Evolutionary conservation across 805 yeast species (phyloP), one percentile per base, ranked within the genome.

Genomic region (Ogataea chonburiensis): DNA sequence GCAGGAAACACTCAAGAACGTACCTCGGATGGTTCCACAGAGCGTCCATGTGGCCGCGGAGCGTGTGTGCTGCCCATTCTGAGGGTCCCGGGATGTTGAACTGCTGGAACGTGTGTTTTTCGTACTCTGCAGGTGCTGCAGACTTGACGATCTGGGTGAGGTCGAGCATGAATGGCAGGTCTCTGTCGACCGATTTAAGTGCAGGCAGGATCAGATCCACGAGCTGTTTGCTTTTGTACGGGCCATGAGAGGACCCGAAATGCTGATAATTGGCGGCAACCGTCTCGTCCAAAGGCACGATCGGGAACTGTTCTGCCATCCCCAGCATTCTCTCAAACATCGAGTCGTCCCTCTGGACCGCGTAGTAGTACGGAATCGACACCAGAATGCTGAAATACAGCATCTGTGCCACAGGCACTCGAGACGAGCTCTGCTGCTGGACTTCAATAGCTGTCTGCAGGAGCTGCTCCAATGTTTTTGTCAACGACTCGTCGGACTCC

Each of bases 1-100:
- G 69, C 28, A 67, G 58, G 56, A 80, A 86, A 11, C 81, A 77
- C 47, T 79, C 79, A 54, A 82, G 73, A 14, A 75, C 61, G 26
- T 68, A 64, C 52, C 86, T 70, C 43, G 89, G 82, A 26, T 67
- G 65, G 39, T 64, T 63, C 93, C 93, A 85, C 59, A 83, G 66
- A 38, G 68, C 64, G 55, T 85, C 93, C 31, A 81, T 67, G 31
- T 71, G 70, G 4, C 79, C 79, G 4, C 55, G 33, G n/a, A 66
- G 61, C 11, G 24, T 23, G 11, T 50, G 60, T 8, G 53, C 48
- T 15, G 45, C 42, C 36, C 73, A 48, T 9, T 52, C 50, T 9
- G 66, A 70, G n/a, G 58, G 53, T 23, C 58, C 53, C 5, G 69
- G 73, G 40, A 56, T 50, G 28, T 32, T 50, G 5, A 55, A 43